Evolutionary conservation across 129 eudicot species (phyloP).

Genomic region (Lactuca saligna): DNA sequence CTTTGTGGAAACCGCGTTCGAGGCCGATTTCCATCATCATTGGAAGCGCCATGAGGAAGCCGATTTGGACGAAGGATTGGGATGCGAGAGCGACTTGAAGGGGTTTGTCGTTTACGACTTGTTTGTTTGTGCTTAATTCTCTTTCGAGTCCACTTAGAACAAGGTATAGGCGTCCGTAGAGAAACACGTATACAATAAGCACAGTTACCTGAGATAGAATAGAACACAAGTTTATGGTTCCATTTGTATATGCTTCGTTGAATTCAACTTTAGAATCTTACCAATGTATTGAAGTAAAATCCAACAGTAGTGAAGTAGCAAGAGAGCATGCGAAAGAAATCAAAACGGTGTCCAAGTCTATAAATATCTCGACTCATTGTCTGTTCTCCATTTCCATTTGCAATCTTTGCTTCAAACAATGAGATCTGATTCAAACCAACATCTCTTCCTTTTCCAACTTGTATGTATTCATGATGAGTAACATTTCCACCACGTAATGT

Average conservation of each 20-base stretch:
- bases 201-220: conserved; percentile 69
- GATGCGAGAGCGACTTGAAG: conserved; percentile 98
- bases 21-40: conserved; percentile 99
- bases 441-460: conserved; percentile 98
- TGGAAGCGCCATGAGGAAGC: conserved; percentile 86
- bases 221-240: not conserved
- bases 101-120: conserved; percentile 72
- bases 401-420: conserved; percentile 91
- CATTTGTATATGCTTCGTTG: not conserved
- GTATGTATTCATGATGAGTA: conserved; percentile 96
- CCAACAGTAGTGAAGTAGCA: conserved; percentile 92
- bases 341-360: conserved; percentile 96
- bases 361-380: conserved; percentile 94
- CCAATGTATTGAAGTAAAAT: conserved; percentile 82
- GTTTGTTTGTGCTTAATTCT: conserved; percentile 49
- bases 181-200: conserved; percentile 72
- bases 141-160: conserved; percentile 87
- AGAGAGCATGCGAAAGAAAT: conserved; percentile 93
- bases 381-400: conserved; percentile 96
- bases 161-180: conserved; percentile 92
- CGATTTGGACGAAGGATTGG: conserved; percentile 90
- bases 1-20: conserved; percentile 76
- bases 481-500: conserved; percentile 94
- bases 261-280: conserved; percentile 18
- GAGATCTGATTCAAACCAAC: conserved; percentile 97